Base-by-base conservation (phyloP, 768 basidiomycete species). In the Rubroboletus pulcherrimus region DNA sequence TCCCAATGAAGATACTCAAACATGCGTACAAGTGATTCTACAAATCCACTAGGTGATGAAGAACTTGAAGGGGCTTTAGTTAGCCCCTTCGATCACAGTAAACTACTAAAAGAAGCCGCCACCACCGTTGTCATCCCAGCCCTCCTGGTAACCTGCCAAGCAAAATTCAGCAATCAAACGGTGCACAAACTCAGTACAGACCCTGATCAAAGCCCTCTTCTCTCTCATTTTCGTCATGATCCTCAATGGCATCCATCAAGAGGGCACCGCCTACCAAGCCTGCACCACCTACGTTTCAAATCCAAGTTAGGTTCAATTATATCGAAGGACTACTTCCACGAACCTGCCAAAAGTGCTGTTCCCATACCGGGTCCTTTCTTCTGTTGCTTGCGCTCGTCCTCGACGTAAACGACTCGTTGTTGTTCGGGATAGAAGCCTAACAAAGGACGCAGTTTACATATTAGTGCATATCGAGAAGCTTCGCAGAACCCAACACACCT, bases 241-340 rank as follows among this genome's bases (percentile, higher is more conserved):
- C 67, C 43, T 83, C 83, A 31, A 83, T 56, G 0, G 78, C 81
- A 43, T 83, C 75, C 35, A 63, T 78, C 38, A 88, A 63, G 42
- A 89, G 67, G 3, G 73, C 72, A 55, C 87, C 88, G 38, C 81
- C 86, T n/a, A 86, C 65, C n/a, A 88, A 66, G 55, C 85, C 88
- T 15, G 75, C 86, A 63, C 80, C 86, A 59, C 78, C 86, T 80
- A 56, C 52, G 26, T 49, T 50, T 17, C 52, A 33, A 43, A 38
- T 37, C 30, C 37, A 24, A 34, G 56, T 62, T 24, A 58, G 55
- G 12, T 29, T 44, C 17, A 29, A 30, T 40, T 11, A 35, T 21
- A 45, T 39, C 50, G 33, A 49, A 39, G 38, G 30, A 41, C 44
- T 21, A 15, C 53, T 5, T 44, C 21, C 3, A 66, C 76, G 46